Base-by-base conservation (phyloP, 2,329 filamentous ascomycete genomes). In the Pseudophaeomoniella oleicola region DNA sequence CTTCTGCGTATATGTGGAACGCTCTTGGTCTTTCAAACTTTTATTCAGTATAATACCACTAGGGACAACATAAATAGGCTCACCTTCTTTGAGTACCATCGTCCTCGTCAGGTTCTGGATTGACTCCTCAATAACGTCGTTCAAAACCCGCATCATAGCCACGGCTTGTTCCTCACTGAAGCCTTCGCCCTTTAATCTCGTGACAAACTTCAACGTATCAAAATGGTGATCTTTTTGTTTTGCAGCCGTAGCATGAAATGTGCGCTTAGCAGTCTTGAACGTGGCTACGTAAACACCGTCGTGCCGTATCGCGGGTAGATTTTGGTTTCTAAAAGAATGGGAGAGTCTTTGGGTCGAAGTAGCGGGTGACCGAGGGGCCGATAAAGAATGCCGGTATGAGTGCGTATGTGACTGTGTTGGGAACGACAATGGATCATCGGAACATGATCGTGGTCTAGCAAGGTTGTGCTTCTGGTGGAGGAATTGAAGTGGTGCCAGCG, bases 131-230 rank as follows among this genome's bases (percentile, higher is more conserved):
- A 98, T 94, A 6, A 96, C 88, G 57, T 96, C 87, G 59, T 86
- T 87, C 29, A 98, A 67, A 4, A 96, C 84, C 55, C 83, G 84
- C 90, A 98, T 96, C 81, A 94, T 90, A n/a, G 90, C 88, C 16
- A 85, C 86, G 2, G 87, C 79, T 60, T 98, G 90, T 47, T 87
- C 81, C 58, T 96, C 88, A 16, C 85, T 94, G 57, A 96, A 94
- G 0, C 90, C 90, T 56, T 98, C 90, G 46, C 75, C 75, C 57
- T 88, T 78, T 30, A 98, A 67, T 36, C 84, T 72, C 61, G 94
- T 84, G 29, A 98, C 87, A 55, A 98, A 94, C 63, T 94, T 94
- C 43, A 98, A 72, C 1, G 90, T 98, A 60, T 98, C 90, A 55
- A 98, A 98, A 59, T 98, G 87, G 59, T 98, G 90, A 51, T 94